These are phyloP conservation scores for Ogataea philodendri DNA, from an alignment of 805 yeast genomes.

Conservation along the genomic window DNA sequence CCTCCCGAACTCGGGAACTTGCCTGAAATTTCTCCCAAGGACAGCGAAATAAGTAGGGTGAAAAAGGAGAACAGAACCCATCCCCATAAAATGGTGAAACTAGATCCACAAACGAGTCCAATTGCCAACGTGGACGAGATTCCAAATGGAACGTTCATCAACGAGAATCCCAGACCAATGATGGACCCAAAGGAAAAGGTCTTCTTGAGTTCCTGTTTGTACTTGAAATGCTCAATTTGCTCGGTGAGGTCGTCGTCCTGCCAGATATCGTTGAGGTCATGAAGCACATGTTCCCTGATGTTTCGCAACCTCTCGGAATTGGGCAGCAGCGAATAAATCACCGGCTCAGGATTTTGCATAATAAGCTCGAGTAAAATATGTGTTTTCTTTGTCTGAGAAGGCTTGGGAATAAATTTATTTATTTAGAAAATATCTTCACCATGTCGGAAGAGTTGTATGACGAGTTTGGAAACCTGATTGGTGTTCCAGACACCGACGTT, in stretches of 20 bases:
- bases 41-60: constrained; percentile 62
- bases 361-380: neutral
- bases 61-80: constrained; percentile 65
- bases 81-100: constrained; percentile 72
- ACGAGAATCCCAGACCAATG: constrained; percentile 73
- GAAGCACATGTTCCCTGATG: constrained; percentile 31
- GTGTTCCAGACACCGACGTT: constrained; percentile 45
- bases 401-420: constrained; percentile 2
- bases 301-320: constrained; percentile 23
- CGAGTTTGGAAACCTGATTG: constrained; percentile 75
- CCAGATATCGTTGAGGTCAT: constrained; percentile 34
- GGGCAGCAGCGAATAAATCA: constrained; percentile 19
- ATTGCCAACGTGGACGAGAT: constrained; percentile 71
- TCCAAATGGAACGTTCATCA: constrained; percentile 82
- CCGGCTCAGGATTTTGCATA: constrained; percentile 9
- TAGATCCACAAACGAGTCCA: constrained; percentile 73
- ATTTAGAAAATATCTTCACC: neutral
- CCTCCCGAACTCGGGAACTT: constrained; percentile 77
- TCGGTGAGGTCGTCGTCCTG: constrained; percentile 48
- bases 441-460: constrained; percentile 74
- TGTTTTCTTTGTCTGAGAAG: neutral
- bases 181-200: constrained; percentile 67
- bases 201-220: constrained; percentile 68
- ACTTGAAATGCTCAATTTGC: constrained; percentile 67
- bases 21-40: constrained; percentile 74